phyloP scores from a whole-genome alignment of 75 land plant genomes.

The Larix kaempferi region DNA sequence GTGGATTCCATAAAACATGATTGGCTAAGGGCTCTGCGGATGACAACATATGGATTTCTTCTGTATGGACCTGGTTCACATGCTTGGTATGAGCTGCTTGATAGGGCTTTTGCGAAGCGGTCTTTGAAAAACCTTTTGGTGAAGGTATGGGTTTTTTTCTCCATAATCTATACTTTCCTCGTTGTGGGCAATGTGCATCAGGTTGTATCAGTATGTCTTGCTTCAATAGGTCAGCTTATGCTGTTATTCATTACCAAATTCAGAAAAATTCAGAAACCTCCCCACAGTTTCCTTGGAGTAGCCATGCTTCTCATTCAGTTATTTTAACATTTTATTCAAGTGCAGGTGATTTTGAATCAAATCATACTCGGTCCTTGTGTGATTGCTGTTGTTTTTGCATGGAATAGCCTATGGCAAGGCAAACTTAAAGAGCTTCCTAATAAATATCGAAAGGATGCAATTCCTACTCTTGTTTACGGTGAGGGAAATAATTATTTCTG shows the following conservation, averaged over 20 bases:
- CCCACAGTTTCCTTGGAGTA: not conserved
- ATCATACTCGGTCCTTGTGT: conserved; percentile 88
- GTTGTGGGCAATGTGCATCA: not conserved
- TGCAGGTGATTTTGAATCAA: conserved; percentile 83
- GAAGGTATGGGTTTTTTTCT: conserved; percentile 32
- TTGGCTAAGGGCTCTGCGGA: conserved; percentile 79
- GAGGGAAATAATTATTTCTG: not conserved
- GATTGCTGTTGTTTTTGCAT: conserved; percentile 89
- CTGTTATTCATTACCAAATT: not conserved
- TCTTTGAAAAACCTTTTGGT: conserved; percentile 34
- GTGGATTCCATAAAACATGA: conserved; percentile 41
- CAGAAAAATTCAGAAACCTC: not conserved
- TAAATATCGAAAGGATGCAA: conserved; percentile 72
- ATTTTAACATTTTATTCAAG: not conserved
- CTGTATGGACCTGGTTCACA: conserved; percentile 85
- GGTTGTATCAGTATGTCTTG: not conserved
- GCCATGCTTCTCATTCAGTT: not conserved
- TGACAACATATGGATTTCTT: conserved; percentile 82
- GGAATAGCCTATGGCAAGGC: conserved; percentile 91
- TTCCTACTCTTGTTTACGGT: conserved; percentile 83
- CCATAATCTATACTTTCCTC: not conserved
- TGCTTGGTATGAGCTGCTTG: conserved; percentile 76
- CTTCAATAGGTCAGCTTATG: not conserved
- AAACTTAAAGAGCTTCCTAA: conserved; percentile 72
- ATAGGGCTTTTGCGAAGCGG: conserved; percentile 35